Base-by-base conservation (phyloP, 208 protist species). In the Strigomonas culicis region DNA sequence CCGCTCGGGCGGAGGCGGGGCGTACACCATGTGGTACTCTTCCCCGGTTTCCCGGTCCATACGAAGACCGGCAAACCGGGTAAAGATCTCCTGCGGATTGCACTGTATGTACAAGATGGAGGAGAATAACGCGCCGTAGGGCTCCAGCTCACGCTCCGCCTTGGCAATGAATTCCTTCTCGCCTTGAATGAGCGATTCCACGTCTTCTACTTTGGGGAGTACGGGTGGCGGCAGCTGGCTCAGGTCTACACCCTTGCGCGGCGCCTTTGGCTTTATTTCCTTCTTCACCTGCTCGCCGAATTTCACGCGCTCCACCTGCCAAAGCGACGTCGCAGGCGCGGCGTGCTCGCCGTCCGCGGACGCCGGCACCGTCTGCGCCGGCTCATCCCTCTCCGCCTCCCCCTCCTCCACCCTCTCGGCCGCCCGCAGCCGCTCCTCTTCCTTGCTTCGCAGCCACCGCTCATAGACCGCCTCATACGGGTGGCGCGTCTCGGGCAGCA, bases 1-100 rank as follows among this genome's bases (percentile, higher is more conserved):
- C 15, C 90, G 82, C 22, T 86, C 81, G 31, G 66, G 55, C 3
- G 86, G 90, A 44, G 90, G 90, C 2, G 86, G 90, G 62, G 74
- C 46, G 74, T 88, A 90, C 24, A 78, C 67, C 75, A 96, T 82
- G 72, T 96, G 90, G 70, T 92, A 96, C 61, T 83, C 71, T 51
- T 80, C 73, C 24, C 80, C 74, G 3, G 84, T 93, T 64, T 93
- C 90, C 39, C 66, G 56, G 65, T 96, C 90, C 15, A 87, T 59
- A 43, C 90, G 90, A 24, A 96, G 78, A 15, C 85, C 90, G 31
- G 86, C 83, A 60, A 88, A 92, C 28, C 90, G 86, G 44, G 62
- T 47, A 69, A 96, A 96, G 17, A 91, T 76, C 57, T 89, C 87
- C 46, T 66, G 59, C 0, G 87, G 65, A 28, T 68, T 31, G 61